Conservation (phyloP, 192 early-diverging fungal genomes). For the Endogone sp. region DNA sequence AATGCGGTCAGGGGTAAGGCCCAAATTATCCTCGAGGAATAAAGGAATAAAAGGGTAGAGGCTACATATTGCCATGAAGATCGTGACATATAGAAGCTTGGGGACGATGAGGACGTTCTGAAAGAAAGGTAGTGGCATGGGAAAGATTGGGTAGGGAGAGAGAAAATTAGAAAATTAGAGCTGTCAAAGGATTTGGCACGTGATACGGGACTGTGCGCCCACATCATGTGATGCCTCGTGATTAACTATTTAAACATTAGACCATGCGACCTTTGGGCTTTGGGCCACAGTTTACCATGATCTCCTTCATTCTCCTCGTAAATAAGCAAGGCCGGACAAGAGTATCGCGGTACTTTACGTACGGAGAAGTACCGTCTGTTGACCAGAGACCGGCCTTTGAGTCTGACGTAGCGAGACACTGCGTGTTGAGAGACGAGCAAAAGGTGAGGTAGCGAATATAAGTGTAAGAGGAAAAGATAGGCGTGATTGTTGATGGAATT, state of each 20-base stretch:
- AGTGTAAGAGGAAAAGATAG: too few species aligned
- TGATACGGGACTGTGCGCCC: not conserved
- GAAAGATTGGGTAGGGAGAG: too few species aligned
- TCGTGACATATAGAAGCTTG: not conserved
- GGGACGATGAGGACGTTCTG: not conserved
- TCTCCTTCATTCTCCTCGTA: not conserved
- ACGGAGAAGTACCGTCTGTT: not conserved
- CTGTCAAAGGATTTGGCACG: too few species aligned
- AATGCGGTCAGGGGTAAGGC: not conserved
- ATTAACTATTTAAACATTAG: too few species aligned
- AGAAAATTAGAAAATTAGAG: too few species aligned
- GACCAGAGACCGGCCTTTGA: not conserved
- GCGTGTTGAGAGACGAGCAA: not conserved
- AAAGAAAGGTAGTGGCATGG: too few species aligned
- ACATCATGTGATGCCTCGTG: not conserved
- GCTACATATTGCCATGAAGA: not conserved
- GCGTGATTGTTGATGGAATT: not conserved
- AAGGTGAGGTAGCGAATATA: too few species aligned
- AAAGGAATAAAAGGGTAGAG: not conserved
- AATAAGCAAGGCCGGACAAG: not conserved
- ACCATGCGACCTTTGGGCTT: too few species aligned
- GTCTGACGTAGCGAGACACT: not conserved
- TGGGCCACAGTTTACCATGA: not conserved
- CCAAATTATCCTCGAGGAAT: not conserved
- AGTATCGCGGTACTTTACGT: not conserved